Base-by-base conservation (phyloP, 495 filamentous ascomycete genomes). In the Neurospora africana region DNA sequence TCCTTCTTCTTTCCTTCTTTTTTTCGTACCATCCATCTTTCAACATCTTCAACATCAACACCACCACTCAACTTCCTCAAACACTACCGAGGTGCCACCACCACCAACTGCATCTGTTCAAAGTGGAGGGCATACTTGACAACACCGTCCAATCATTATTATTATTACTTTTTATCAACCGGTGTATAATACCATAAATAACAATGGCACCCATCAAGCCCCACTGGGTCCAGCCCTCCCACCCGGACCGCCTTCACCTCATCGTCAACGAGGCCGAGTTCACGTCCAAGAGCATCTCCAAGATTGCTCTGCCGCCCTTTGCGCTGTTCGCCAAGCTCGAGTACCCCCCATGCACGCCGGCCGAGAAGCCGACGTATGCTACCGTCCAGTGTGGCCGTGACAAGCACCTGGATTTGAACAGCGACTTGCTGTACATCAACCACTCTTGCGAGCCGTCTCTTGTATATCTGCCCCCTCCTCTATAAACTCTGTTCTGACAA, bases 341-440 rank as follows among this genome's bases (percentile, higher is more conserved):
- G 41, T 83, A 84, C 71, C 85, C 85, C 15, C 86, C 87, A 15
- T 91, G 89, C 72, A 88, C 88, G 8, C 73, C 78, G 17, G 86
- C 84, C 71, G 69, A 76, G 5, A 74, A 78, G 68, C 85, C 89
- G 15, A 90, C 90, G 30, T 93, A 92, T 79, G 88, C 89, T 15
- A 90, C 87, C 17, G 91, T 93, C 23, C 91, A 93, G 78, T 87
- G 86, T 38, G 86, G 87, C 37, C 79, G 75, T 47, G 79, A 89
- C 77, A 82, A 80, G 71, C 91, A 93, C 81, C 84, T 93, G 78
- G 88, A 92, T 78, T 84, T 93, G 43, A 92, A 93, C 82, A 89
- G 86, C 73, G 91, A 93, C 76, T 79, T 93, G 70, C 86, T 93
- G 68, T 93, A 87, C 81, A 90, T 89, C 82, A 93, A 93, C 79